Conservation (phyloP, 163 green algal genomes). For the Chlorella variabilis region DNA sequence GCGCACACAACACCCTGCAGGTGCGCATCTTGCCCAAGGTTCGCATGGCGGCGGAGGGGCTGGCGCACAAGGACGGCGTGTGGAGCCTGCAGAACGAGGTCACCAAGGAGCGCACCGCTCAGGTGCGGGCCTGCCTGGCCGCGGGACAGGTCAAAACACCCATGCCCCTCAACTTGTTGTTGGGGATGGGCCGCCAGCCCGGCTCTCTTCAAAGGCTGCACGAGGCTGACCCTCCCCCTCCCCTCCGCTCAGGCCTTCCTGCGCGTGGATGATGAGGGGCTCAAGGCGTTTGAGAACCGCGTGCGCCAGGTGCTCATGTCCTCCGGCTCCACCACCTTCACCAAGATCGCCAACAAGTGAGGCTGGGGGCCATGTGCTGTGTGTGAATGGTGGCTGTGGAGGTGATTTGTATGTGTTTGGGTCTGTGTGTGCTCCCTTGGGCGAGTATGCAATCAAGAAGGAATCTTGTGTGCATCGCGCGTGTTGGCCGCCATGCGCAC, state of each 20-base stretch:
- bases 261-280: constrained; percentile 96
- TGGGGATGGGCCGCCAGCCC: too few species aligned
- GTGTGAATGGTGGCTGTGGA: background rate
- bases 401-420: too few species aligned
- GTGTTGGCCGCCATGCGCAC: too few species aligned
- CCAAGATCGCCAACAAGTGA: constrained; percentile 99
- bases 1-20: too few species aligned
- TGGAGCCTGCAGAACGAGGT: constrained; percentile 98
- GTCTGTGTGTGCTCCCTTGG: too few species aligned
- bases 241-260: constrained; percentile 96
- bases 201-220: too few species aligned
- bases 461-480: too few species aligned
- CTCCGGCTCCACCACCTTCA: constrained; percentile 98
- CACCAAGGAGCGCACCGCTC: constrained; percentile 98
- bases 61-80: constrained; percentile 97
- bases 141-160: too few species aligned
- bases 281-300: constrained; percentile 99
- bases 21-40: constrained; percentile 98
- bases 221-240: background rate
- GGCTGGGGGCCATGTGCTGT: too few species aligned
- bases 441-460: too few species aligned
- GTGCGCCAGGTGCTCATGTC: constrained; percentile 97
- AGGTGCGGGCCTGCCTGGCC: too few species aligned
- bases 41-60: constrained; percentile 91
- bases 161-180: too few species aligned